These are phyloP conservation scores for Scheffersomyces quercinus DNA, from an alignment of 1,139 yeast genomes.

Conservation along the genomic window DNA sequence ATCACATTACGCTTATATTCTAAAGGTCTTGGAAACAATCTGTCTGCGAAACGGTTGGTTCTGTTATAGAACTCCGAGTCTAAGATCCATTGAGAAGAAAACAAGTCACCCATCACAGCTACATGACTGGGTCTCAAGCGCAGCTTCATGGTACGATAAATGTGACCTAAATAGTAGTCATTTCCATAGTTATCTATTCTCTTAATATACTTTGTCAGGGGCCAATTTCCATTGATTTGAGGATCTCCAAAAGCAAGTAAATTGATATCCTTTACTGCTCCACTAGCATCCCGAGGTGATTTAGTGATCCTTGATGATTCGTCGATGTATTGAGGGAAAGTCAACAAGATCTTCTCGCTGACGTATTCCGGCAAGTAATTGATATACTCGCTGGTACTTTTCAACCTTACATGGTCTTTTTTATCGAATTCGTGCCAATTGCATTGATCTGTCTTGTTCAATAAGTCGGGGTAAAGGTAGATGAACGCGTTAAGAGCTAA, in stretches of 20 bases:
- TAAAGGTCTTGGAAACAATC: conserved; percentile 59
- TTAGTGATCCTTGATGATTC: conserved; percentile 5
- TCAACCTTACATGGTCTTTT: conserved; percentile 5
- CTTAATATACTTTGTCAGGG: conserved; percentile 68
- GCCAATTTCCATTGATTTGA: conserved; percentile 88
- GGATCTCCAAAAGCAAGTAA: conserved; percentile 92
- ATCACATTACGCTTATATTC: conserved; percentile 50
- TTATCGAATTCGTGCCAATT: conserved; percentile 51
- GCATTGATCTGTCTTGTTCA: conserved; percentile 49
- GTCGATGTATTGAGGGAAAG: conserved; percentile 30
- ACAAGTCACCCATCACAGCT: conserved; percentile 88
- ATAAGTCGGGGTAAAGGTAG: conserved; percentile 71
- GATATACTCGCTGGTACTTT: conserved; percentile 17
- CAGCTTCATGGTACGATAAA: conserved; percentile 62
- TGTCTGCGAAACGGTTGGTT: conserved; percentile 65
- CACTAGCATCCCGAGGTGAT: conserved; percentile 9
- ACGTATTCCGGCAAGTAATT: conserved; percentile 19
- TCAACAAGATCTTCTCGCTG: conserved; percentile 20
- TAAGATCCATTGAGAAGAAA: conserved; percentile 94
- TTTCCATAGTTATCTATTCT: conserved; percentile 84
- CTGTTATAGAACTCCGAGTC: conserved; percentile 84
- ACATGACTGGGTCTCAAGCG: conserved; percentile 76
- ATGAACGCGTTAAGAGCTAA: conserved; percentile 56
- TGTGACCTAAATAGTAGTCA: conserved; percentile 84
- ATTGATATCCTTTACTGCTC: conserved; percentile 49